Evolutionary conservation across 2,329 filamentous ascomycete genomes (phyloP).

Genomic region (Sporothrix variecibatus): DNA sequence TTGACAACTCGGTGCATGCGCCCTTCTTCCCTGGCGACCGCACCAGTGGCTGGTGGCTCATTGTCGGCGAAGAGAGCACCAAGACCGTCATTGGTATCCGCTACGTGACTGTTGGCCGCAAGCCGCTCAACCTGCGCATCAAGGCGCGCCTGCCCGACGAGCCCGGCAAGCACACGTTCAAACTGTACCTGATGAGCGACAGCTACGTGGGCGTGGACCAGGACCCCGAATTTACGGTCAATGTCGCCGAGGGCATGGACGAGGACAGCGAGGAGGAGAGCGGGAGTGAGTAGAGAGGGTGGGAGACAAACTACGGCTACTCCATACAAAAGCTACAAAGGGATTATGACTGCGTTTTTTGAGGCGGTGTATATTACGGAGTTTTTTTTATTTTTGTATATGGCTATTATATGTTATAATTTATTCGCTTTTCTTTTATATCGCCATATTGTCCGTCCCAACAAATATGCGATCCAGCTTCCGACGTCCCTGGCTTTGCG

Average conservation of each 20-base stretch:
- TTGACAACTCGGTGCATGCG: slow-evolving; percentile 84
- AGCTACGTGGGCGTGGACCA: slow-evolving; percentile 97
- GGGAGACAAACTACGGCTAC: background rate
- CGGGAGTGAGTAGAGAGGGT: background rate
- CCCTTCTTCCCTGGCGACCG: slow-evolving; percentile 92
- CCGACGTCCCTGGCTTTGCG: background rate
- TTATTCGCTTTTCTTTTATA: background rate
- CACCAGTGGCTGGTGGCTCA: slow-evolving; percentile 98
- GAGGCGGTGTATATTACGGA: slow-evolving; percentile 9
- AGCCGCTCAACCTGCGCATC: slow-evolving; percentile 70
- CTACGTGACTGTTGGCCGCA: slow-evolving; percentile 80
- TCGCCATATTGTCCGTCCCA: background rate
- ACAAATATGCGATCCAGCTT: background rate
- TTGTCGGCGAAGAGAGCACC: slow-evolving; percentile 88
- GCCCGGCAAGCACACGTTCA: slow-evolving; percentile 82
- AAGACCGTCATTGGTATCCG: slow-evolving; percentile 91
- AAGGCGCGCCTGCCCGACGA: slow-evolving; percentile 81
- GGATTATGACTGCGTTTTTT: background rate
- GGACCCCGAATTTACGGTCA: slow-evolving; percentile 83
- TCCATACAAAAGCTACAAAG: background rate
- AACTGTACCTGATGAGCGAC: slow-evolving; percentile 94
- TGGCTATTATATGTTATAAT: background rate
- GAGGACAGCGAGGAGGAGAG: slow-evolving; percentile 75
- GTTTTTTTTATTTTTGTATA: slow-evolving; percentile 2
- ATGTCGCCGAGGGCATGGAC: slow-evolving; percentile 89